Evolutionary conservation across 116 monocot genomes (phyloP).

Genomic region (Papilionanthe hybrid): DNA sequence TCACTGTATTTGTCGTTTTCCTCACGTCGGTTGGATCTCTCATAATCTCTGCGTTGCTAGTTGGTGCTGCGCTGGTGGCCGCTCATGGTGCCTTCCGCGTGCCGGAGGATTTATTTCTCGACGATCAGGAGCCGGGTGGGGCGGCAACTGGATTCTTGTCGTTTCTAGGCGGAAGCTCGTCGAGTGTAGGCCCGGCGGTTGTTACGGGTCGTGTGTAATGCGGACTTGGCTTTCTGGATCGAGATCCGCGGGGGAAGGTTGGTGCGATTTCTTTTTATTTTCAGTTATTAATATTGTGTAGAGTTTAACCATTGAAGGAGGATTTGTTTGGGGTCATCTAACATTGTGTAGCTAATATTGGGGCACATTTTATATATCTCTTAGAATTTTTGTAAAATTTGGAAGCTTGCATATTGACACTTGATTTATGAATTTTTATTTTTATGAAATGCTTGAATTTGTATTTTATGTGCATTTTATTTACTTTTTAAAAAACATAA

Average conservation of each 20-base stretch:
- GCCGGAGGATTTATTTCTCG: conserved; percentile 86
- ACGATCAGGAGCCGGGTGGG: conserved; percentile 39
- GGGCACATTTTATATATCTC: background rate
- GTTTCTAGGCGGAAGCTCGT: conserved; percentile 37
- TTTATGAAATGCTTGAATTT: background rate
- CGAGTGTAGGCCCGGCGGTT: conserved; percentile 14
- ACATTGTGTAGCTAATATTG: background rate
- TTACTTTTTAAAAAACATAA: background rate
- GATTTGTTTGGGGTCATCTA: background rate
- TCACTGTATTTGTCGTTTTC: conserved; percentile 53
- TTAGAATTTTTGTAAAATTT: background rate
- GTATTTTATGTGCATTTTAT: background rate
- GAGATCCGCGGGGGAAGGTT: background rate
- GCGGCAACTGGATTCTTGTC: conserved; percentile 42
- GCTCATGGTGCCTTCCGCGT: conserved; percentile 67
- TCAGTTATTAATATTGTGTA: background rate
- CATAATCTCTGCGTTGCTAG: conserved; percentile 63
- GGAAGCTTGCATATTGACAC: background rate
- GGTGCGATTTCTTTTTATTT: background rate
- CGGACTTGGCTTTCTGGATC: background rate
- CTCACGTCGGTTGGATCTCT: conserved; percentile 72
- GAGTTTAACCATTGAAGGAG: background rate
- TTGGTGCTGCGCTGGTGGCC: conserved; percentile 54
- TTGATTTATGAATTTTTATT: background rate
- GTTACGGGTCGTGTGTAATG: conserved; percentile 18